A percentile compares a stretch with the other conserved stretches of the same genome.
phyloP scores from a whole-genome alignment of 2,329 filamentous ascomycete genomes.

The Cordyceps pruinosa region DNA sequence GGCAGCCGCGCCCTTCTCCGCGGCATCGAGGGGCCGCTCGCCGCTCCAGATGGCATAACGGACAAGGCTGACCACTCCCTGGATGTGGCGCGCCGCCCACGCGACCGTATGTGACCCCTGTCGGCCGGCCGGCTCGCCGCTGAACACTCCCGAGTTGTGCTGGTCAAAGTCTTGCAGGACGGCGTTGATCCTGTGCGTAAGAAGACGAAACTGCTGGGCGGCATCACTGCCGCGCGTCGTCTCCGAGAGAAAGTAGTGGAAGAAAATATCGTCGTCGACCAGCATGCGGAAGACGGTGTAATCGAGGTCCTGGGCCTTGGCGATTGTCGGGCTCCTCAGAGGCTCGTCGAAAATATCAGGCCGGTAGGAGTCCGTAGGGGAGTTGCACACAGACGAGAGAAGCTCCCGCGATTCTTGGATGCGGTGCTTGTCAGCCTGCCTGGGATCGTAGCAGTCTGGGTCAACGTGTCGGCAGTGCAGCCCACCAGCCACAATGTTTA shows the following conservation, averaged over 20 bases:
- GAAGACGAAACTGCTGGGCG: constrained; percentile 40
- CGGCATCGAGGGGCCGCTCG: constrained; percentile 28
- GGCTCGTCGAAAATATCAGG: constrained; percentile 39
- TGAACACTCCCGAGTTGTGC: constrained; percentile 18
- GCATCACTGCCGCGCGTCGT: constrained; percentile 38
- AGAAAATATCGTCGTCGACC: constrained; percentile 47
- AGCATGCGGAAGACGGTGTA: constrained; percentile 47
- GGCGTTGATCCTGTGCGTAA: constrained; percentile 40
- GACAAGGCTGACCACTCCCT: constrained; percentile 36
- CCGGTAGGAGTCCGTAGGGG: constrained; percentile 35
- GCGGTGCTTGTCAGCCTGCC: constrained; percentile 29
- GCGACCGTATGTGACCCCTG: constrained; percentile 26
- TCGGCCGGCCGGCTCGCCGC: neutral
- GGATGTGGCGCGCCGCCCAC: constrained; percentile 45
- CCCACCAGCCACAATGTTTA: constrained; percentile 44
- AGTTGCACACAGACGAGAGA: constrained; percentile 38
- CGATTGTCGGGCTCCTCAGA: constrained; percentile 28
- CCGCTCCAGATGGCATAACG: constrained; percentile 33
- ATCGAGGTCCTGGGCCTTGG: constrained; percentile 35
- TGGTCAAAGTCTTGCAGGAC: constrained; percentile 39
- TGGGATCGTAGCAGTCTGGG: constrained; percentile 21
- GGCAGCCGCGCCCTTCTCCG: constrained; percentile 39
- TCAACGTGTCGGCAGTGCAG: constrained; percentile 42
- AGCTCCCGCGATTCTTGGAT: constrained; percentile 46
- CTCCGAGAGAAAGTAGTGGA: constrained; percentile 43